Conservation (phyloP, 208 protist species). For the Trypanosoma avium region DNA sequence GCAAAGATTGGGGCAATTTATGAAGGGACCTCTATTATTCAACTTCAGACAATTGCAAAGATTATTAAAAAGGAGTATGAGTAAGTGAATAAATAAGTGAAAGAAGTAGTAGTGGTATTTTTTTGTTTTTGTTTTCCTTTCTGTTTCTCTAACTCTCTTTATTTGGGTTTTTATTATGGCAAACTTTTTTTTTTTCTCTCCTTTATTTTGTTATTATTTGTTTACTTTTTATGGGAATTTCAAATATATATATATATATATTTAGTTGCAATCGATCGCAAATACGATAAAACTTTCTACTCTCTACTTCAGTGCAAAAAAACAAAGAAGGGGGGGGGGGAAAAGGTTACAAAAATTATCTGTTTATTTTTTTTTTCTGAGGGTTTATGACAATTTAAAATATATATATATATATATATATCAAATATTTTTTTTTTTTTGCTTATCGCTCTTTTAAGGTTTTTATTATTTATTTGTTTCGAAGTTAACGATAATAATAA, state of each 20-base stretch:
- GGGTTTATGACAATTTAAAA: too few species aligned
- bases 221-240: background rate
- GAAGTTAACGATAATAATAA: too few species aligned
- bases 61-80: slow-evolving; percentile 65
- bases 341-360: too few species aligned
- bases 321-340: too few species aligned
- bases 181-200: slow-evolving; percentile 14
- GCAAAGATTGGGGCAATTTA: slow-evolving; percentile 91
- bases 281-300: background rate
- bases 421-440: background rate
- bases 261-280: background rate
- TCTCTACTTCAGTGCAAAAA: too few species aligned
- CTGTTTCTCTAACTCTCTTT: slow-evolving; percentile 11
- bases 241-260: background rate
- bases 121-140: slow-evolving; percentile 13
- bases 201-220: background rate
- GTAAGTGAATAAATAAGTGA: background rate
- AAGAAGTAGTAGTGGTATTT: slow-evolving; percentile 11
- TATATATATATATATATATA: background rate
- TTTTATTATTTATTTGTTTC: too few species aligned
- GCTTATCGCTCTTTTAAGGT: too few species aligned
- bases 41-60: slow-evolving; percentile 95
- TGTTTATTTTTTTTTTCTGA: too few species aligned
- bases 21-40: slow-evolving; percentile 96
- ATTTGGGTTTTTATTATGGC: background rate